Evolutionary conservation across 2,329 filamentous ascomycete genomes (phyloP), one percentile per base, ranked within the genome.

Genomic region (Fusarium guadeloupense): DNA sequence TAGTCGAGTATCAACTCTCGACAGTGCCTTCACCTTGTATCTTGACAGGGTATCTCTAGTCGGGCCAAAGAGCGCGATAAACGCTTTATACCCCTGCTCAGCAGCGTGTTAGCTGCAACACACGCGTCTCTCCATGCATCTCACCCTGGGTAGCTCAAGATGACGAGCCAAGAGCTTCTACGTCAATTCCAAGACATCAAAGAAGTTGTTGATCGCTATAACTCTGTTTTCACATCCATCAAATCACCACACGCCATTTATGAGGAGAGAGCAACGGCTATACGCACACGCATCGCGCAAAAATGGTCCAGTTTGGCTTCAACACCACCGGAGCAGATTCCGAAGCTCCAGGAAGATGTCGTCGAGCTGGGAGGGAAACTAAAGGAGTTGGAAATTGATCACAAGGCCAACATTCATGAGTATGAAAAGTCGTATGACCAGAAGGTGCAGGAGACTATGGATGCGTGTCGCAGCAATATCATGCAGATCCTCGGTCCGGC

Each of bases 311-410:
- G 31, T 14, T 17, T 55, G 14, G 19, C 42, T 5, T 19, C 16
- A 5, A 25, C 50, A 3, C 10, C 6, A 8, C 21, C 35, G 9
- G 37, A 28, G 4, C 21, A 37, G 20, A 20, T 9, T 1, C 9
- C 31, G 4, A 28, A 30, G 7, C 30, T 26, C 21, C 42, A 56
- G 12, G 39, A 61, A 4, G 20, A 17, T 9, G 16, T 61, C 9
- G 35, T 47, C 16, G 19, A 44, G 25, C n/a, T 53, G 31, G 38
- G 21, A 4, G 59, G 49, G 1, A 39, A 42, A 16, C 28, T 52
- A 25, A 64, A 37, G 19, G 50, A 64, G 9, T 9, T 64, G 37
- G 50, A 64, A 23, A 33, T 51, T 1, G 10, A 52, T 4, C 39
- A 56, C 7, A 31, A 46, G 5, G 17, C 31, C 6, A 37, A 47